Evolutionary conservation across 805 yeast genomes (phyloP), one percentile per base, ranked within the genome.

Genomic region (Starmerella stellata): DNA sequence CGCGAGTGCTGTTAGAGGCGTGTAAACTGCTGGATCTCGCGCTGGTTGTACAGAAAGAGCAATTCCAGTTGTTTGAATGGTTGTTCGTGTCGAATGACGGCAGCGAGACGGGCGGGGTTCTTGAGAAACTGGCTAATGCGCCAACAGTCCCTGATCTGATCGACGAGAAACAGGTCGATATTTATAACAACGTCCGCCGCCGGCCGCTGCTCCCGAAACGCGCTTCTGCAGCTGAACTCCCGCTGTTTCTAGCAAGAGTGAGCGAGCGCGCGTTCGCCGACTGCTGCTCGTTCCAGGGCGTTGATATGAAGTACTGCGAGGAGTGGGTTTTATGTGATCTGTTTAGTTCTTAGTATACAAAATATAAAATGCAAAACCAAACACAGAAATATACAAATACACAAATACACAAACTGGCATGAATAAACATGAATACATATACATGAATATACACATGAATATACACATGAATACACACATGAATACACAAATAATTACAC

Each of bases 61-160:
- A 82, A 41, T 66, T 87, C 63, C 75, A 74, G 57, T 52, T 71
- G 56, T 56, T 70, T 44, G 90, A 82, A 50, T 87, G 96, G 96
- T 61, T 90, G 2, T 90, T 82, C 52, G 69, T 87, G 9, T 66
- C 74, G 21, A 64, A 73, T 15, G 75, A 73, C 27, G 32, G 19
- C 4, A n/a, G 14, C 4, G 21, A 35, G 5, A 39, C 42, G 16
- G 46, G 43, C 14, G 45, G 42, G n/a, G 11, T 44, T 1, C 30
- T 44, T 25, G 45, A 39, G 19, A 55, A 59, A 42, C 55, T 70
- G 8, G 56, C 65, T 4, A 54, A 51, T 29, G 33, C 40, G 18
- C 39, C 40, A 4, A 35, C 36, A 2, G 5, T 40, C 4, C 45
- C 48, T 7, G 23, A 37, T 19, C 19, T 27, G 4, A 34, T 40